These are phyloP conservation scores for Toxicodendron radicans DNA, from an alignment of 345 rosid genomes.

Conservation along the genomic window DNA sequence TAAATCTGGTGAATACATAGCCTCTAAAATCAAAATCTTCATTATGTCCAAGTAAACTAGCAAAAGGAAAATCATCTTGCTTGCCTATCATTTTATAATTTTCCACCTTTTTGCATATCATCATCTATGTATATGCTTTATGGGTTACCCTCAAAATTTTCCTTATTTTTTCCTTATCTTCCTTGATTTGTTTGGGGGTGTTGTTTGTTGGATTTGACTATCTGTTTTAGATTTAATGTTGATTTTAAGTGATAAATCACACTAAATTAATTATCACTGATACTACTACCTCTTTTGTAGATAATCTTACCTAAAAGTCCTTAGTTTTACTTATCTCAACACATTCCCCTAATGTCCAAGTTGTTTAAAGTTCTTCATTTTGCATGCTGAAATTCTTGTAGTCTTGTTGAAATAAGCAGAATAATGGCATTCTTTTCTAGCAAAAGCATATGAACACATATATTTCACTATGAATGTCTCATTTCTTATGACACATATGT, in stretches of 20 bases:
- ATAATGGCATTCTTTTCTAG: neutral
- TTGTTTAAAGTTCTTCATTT: neutral
- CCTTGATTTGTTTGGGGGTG: neutral
- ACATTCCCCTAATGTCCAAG: neutral
- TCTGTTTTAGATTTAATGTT: neutral
- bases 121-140: neutral
- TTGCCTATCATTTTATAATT: neutral
- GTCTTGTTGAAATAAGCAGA: neutral
- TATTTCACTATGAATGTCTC: neutral
- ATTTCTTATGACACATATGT: neutral
- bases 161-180: neutral
- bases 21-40: neutral
- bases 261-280: neutral
- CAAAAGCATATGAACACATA: neutral
- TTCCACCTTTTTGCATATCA: neutral
- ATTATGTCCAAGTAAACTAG: neutral
- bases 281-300: neutral
- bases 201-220: neutral
- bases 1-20: neutral
- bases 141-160: neutral
- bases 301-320: neutral
- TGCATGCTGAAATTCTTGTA: neutral
- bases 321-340: neutral
- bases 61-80: neutral
- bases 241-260: neutral